Base-by-base conservation (phyloP, 2,329 filamentous ascomycete species). In the Cladosporium phlei region DNA sequence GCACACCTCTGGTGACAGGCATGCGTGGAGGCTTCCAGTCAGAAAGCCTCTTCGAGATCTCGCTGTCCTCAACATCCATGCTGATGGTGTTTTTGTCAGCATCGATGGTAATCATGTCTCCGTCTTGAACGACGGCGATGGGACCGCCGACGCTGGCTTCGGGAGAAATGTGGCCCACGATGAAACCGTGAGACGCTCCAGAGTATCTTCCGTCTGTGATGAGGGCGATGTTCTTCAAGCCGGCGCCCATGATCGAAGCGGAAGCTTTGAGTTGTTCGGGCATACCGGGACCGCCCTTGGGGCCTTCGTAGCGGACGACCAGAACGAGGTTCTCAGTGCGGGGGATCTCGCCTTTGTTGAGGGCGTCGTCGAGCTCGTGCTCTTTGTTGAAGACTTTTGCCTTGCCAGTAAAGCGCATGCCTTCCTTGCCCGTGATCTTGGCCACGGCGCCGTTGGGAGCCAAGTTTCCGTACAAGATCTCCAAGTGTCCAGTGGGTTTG, bases 371-470 rank as follows among this genome's bases (percentile, higher is more conserved):
- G 34, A 96, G 80, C 56, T 83, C 77, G 56, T 82, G 75, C 67
- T 96, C 91, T 61, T 93, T 91, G 68, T 96, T 75, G 66, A 93
- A 97, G 35, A 94, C 87, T 16, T 82, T 77, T 0, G 88, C 91
- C 54, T 80, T 81, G 38, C 91, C 91, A 0, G 76, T 83, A 67
- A 97, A 97, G 10, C 70, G 73, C 5, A 89, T 76, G 2, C 91
- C 91, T 66, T 97, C 91, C 66, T 96, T 96, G 27, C 91, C 91
- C 0, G 91, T 96, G 66, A 97, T 96, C 69, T 97, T 97, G 50
- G 89, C 90, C 1, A 97, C 90, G 1, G 90, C 86, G 25, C 91
- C 91, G 9, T 82, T 85, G 1, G 91, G 91, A 2, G 90, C 88
- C 24, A 96, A 77, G 65, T 95, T 95, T 16, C 91, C 91, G 50